Base-by-base conservation (phyloP, 2,329 filamentous ascomycete species). In the Arthrobotrys conoides region DNA sequence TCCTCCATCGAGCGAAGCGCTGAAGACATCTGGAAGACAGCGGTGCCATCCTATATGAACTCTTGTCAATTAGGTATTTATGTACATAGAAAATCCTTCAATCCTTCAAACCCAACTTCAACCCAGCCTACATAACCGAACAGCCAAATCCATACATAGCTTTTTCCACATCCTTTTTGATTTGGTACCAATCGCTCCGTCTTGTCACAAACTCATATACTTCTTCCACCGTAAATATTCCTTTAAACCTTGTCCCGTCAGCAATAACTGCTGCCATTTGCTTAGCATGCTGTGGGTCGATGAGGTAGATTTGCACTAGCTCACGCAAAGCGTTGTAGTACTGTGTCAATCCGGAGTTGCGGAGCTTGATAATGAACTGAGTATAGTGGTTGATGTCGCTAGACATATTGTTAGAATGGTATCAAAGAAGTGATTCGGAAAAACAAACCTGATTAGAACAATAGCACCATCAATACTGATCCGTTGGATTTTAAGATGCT, bases 131-230 rank as follows among this genome's bases (percentile, higher is more conserved):
- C 94, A 97, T 98, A 51, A 96, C 83, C 55, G 84, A 84, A 84
- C 96, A 99, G 77, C 96, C 95, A 84, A 97, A 89, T 3, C 96
- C 96, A 85, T 97, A 98, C 94, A 99, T 97, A 79, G 94, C 94
- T 85, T 92, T 91, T 87, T 99, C 96, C 5, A 99, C 96, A 80
- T 94, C 90, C 80, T 89, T 90, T 86, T 92, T 92, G 10, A 99
- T 93, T 82, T 91, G 88, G 84, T 96, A 97, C 96, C 96, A 99
- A 85, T 99, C 96, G 63, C 94, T 94, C 81, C 96, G 87, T 81
- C 96, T 87, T 85, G 97, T 94, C 0, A 95, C 96, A 86, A 96
- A 99, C 86, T 98, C 95, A 83, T 97, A 97, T 2, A 98, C 96
- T 86, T 99, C 96, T 84, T 99, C 96, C 0, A 95, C 93, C 20